Evolutionary conservation across 768 basidiomycete species (phyloP).

Genomic region (Leccinum uliginosum): DNA sequence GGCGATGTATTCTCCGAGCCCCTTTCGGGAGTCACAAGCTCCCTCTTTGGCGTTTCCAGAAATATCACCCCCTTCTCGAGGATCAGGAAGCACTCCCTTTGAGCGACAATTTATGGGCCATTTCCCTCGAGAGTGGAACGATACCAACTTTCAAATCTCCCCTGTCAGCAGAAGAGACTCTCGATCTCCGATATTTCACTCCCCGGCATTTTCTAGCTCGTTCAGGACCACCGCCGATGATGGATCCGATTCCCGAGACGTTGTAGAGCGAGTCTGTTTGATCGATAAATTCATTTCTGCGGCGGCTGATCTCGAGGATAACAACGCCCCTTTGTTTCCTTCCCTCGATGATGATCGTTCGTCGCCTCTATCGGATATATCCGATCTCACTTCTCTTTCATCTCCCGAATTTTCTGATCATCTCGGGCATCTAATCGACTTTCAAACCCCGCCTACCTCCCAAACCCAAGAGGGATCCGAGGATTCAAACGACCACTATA

Average conservation of each 20-base stretch:
- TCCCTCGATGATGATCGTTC: slow-evolving; percentile 12
- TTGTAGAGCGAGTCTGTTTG: slow-evolving; percentile 18
- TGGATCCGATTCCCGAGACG: slow-evolving; percentile 3
- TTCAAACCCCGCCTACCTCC: slow-evolving; percentile 19
- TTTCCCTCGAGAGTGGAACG: slow-evolving; percentile 18
- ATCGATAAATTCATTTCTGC: slow-evolving; percentile 29
- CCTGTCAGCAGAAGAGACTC: slow-evolving; percentile 17
- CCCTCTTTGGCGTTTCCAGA: slow-evolving; percentile 18
- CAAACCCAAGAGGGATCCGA: slow-evolving; percentile 1
- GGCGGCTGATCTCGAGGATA: slow-evolving; percentile 9
- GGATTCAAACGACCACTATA: not conserved
- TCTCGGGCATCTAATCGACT: not conserved
- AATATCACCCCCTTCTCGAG: slow-evolving; percentile 28
- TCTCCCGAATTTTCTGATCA: slow-evolving; percentile 16
- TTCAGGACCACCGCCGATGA: not conserved
- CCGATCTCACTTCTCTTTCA: slow-evolving; percentile 29
- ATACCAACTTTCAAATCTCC: slow-evolving; percentile 15
- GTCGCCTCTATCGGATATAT: slow-evolving; percentile 26
- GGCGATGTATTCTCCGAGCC: slow-evolving; percentile 27
- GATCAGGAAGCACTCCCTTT: slow-evolving; percentile 24
- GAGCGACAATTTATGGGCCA: slow-evolving; percentile 26
- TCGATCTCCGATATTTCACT: not conserved
- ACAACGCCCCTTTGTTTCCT: not conserved
- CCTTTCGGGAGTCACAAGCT: slow-evolving; percentile 16
- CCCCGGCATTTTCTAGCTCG: slow-evolving; percentile 2